phyloP scores from a whole-genome alignment of 495 filamentous ascomycete genomes.

The Bacidia gigantensis region DNA sequence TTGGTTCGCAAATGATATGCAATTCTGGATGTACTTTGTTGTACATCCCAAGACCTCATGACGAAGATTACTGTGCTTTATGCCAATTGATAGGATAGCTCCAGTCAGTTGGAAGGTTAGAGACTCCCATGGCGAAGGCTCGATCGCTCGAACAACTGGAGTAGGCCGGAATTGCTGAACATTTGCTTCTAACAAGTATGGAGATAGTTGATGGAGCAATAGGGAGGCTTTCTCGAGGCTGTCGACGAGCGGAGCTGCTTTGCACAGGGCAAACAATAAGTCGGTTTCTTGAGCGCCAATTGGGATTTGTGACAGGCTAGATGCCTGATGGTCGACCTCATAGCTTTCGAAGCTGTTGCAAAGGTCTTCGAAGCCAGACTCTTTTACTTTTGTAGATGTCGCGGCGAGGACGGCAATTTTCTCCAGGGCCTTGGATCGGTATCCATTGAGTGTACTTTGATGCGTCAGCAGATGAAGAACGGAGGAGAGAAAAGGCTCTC shows the following conservation, averaged over 20 bases:
- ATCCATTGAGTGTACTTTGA: not conserved
- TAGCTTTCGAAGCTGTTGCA: slow-evolving; percentile 32
- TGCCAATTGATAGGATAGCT: slow-evolving; percentile 65
- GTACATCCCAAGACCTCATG: slow-evolving; percentile 45
- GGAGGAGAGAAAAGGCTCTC: not conserved
- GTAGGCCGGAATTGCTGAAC: slow-evolving; percentile 63
- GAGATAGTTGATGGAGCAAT: slow-evolving; percentile 57
- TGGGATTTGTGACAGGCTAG: not conserved
- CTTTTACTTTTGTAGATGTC: slow-evolving; percentile 39
- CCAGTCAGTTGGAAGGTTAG: slow-evolving; percentile 64
- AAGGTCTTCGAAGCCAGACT: slow-evolving; percentile 50
- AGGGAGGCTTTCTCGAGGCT: slow-evolving; percentile 55
- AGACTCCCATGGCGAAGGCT: slow-evolving; percentile 81
- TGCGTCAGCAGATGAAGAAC: not conserved
- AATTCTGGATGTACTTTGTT: slow-evolving; percentile 53
- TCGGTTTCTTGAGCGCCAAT: slow-evolving; percentile 62
- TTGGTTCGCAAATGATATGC: slow-evolving; percentile 37
- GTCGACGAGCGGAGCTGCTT: slow-evolving; percentile 60
- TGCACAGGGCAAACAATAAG: slow-evolving; percentile 75
- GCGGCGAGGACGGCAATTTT: slow-evolving; percentile 55
- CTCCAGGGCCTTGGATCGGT: slow-evolving; percentile 43
- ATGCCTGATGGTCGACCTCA: slow-evolving; percentile 22
- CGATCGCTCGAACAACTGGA: slow-evolving; percentile 65
- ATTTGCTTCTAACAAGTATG: slow-evolving; percentile 72
- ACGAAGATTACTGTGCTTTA: slow-evolving; percentile 51